Evolutionary conservation across 495 filamentous ascomycete genomes (phyloP).

Genomic region (Barbatosphaeria neglecta): DNA sequence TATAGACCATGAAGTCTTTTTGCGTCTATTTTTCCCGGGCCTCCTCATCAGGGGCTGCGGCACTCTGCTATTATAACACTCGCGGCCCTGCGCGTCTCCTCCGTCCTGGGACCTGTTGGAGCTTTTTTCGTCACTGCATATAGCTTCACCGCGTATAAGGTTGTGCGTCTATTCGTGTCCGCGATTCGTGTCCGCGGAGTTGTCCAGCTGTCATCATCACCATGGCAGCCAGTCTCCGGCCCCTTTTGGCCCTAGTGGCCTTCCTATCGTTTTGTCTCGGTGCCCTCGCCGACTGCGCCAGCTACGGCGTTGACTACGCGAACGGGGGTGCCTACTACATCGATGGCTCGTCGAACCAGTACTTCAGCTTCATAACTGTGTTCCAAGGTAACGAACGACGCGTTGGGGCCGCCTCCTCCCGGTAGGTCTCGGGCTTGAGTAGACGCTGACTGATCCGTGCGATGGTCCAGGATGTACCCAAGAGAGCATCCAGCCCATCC

Average conservation of each 20-base stretch:
- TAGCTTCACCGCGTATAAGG: neutral
- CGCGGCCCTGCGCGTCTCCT: neutral
- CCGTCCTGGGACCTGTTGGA: neutral
- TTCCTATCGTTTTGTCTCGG: constrained; percentile 11
- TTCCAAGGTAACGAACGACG: constrained; percentile 24
- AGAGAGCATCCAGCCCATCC: constrained; percentile 26
- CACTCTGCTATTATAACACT: neutral
- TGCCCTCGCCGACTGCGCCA: constrained; percentile 21
- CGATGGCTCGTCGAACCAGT: constrained; percentile 25
- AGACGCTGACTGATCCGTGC: neutral
- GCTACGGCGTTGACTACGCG: constrained; percentile 31
- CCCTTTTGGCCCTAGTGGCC: constrained; percentile 10
- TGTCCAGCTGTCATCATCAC: neutral
- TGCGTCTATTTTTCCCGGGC: neutral
- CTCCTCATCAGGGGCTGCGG: neutral
- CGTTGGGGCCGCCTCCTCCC: neutral
- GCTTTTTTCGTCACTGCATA: neutral
- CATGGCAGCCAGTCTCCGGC: constrained; percentile 11
- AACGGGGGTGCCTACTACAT: constrained; percentile 32
- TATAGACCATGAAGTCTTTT: neutral
- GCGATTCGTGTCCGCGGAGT: no score
- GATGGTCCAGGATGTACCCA: constrained; percentile 19
- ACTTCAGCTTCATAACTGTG: constrained; percentile 29
- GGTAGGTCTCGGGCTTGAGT: neutral
- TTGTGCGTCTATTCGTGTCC: neutral